Base-by-base conservation (phyloP, 352 stramenopile species). In the Phytopythium cucurbitacearum region DNA sequence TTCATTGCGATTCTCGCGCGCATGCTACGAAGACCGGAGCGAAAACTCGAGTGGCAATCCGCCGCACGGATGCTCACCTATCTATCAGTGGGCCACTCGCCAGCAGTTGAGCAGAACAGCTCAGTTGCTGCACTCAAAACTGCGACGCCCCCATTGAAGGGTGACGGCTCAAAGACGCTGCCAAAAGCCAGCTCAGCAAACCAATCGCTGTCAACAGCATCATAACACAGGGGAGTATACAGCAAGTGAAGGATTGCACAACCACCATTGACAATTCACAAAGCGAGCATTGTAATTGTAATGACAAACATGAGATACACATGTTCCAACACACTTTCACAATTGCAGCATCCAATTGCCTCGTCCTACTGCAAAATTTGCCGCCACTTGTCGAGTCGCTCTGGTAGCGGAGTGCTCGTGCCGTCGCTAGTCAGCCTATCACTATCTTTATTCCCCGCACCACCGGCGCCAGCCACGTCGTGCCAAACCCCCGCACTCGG, bases 31-130 rank as follows among this genome's bases (percentile, higher is more conserved):
- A 58, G 60, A 1, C 73, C 69, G 0, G 56, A 60, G 7, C 66
- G 65, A 34, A 67, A 65, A 8, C n/a, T 16, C 0, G 62, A 73
- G 40, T 89, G 79, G 79, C 41, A 64, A 51, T 60, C 71, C 1
- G 53, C 59, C 2, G 61, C 80, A 12, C 63, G 64, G 10, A 73
- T 86, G 15, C 57, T 86, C 34, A 72, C 47, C 3, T 15, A 28
- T 2, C 40, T 44, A 12, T 44, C 40, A 12, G 12, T n/a, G 40
- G 12, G 12, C 7, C 7, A 6, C 40, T 15, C 7, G 8, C 40
- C 40, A 44, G 40, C 8, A 28, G 21, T 28, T 28, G 21, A 28
- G 21, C 21, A 28, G 21, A 28, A 28, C 21, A 28, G 21, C 21
- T 1, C 21, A 28, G 21, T 28, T 28, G 21, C 21, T 28, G 21